phyloP scores from a whole-genome alignment of 768 basidiomycete genomes.

The Boletus reticulatus region DNA sequence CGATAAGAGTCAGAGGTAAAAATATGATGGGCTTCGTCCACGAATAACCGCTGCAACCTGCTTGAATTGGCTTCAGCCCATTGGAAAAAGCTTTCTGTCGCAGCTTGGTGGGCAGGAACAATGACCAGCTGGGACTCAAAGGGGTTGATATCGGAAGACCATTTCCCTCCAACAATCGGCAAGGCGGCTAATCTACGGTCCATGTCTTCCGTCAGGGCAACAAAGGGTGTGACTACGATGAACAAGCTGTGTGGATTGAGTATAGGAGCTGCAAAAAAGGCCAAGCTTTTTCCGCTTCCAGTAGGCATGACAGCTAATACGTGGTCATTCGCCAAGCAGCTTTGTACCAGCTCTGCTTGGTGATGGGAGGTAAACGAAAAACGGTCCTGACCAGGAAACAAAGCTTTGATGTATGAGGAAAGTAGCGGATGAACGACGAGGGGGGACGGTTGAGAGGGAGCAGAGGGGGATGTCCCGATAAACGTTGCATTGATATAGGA shows the following conservation, averaged over 20 bases:
- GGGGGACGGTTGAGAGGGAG: rapidly evolving
- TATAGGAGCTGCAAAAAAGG: constrained; percentile 5
- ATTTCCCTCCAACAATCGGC: background rate
- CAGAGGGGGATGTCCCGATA: no score
- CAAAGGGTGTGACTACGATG: constrained; percentile 2
- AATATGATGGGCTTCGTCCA: constrained; percentile 11
- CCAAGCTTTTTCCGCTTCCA: constrained; percentile 11
- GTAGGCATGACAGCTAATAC: constrained; percentile 9
- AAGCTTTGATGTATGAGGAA: background rate
- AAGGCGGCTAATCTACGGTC: background rate
- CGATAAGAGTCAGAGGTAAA: constrained; percentile 1
- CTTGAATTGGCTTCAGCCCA: background rate
- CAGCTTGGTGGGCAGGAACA: constrained; percentile 11
- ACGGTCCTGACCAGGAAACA: rapidly evolving
- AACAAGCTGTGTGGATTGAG: background rate
- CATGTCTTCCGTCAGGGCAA: constrained; percentile 11
- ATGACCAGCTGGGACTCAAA: background rate
- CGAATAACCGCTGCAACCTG: background rate
- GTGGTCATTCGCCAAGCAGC: constrained; percentile 1
- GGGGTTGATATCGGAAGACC: background rate
- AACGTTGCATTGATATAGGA: background rate
- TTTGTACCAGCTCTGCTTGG: constrained; percentile 11
- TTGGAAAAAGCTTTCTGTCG: background rate
- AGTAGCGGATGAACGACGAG: background rate
- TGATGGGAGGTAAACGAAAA: constrained; percentile 1